phyloP scores from a whole-genome alignment of 192 early-diverging fungal species.

The Entomortierella chlamydospora region DNA sequence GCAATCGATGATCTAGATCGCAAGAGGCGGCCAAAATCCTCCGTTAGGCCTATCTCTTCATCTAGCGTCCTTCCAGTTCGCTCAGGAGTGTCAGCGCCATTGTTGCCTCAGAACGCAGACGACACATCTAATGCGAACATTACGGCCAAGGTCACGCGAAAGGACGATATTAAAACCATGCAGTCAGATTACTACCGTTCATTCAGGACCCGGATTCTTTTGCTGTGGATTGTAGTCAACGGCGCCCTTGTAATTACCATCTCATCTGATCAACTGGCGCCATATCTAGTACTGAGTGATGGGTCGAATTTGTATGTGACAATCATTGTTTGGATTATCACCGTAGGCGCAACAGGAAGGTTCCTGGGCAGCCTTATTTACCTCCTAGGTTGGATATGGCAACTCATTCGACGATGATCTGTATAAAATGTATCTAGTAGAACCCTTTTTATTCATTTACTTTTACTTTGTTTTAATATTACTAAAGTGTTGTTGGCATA shows the following conservation, averaged over 20 bases:
- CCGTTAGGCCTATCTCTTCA: neutral
- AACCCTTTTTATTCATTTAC: too few species aligned
- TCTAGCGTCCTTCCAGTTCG: constrained; percentile 16
- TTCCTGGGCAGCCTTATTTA: constrained; percentile 44
- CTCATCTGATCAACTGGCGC: constrained; percentile 49
- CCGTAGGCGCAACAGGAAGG: constrained; percentile 40
- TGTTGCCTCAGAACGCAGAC: neutral
- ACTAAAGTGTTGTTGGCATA: neutral
- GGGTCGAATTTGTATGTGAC: constrained; percentile 50
- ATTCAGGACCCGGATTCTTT: constrained; percentile 37
- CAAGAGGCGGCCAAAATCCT: constrained; percentile 22
- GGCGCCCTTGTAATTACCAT: constrained; percentile 44
- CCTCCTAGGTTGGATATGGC: constrained; percentile 39
- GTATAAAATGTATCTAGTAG: too few species aligned
- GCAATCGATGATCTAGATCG: constrained; percentile 46
- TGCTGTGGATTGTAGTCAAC: constrained; percentile 47
- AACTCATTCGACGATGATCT: constrained; percentile 12
- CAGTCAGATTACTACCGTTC: constrained; percentile 48
- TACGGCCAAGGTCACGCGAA: constrained; percentile 9
- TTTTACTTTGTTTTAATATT: neutral
- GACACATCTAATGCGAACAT: neutral
- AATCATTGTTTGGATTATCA: constrained; percentile 47
- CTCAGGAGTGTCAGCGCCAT: neutral
- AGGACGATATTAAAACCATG: constrained; percentile 46
- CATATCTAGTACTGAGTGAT: constrained; percentile 33